phyloP scores from a whole-genome alignment of 345 rosid species.

The Rhizophora mangle region DNA sequence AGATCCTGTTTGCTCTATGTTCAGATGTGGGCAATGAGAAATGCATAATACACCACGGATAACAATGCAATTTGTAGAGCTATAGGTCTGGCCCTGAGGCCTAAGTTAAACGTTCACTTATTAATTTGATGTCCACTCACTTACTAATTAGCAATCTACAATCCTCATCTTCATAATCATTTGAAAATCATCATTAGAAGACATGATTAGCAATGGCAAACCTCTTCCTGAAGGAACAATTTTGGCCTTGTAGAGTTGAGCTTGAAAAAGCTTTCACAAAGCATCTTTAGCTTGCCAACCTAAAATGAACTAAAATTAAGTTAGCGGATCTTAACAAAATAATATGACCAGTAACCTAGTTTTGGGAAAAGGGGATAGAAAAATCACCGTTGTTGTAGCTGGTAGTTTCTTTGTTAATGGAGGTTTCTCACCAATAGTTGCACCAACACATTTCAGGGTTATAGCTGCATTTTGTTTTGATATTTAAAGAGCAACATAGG shows the following conservation, averaged over 20 bases:
- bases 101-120: no score
- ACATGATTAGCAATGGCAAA: constrained; percentile 13
- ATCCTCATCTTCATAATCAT: neutral
- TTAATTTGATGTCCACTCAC: no score
- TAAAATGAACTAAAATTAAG: constrained; percentile 19
- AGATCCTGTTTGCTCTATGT: no score
- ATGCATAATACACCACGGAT: no score
- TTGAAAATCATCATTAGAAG: neutral
- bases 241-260: constrained; percentile 55
- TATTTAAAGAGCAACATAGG: neutral
- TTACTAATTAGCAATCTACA: neutral
- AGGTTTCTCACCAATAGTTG: constrained; percentile 83
- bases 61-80: no score
- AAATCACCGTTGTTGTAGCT: constrained; percentile 66
- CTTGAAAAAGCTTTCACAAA: constrained; percentile 77
- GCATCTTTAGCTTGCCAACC: constrained; percentile 82
- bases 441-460: constrained; percentile 73
- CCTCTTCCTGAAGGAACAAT: constrained; percentile 74
- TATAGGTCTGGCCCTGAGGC: neutral
- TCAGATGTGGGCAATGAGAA: no score
- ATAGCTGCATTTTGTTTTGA: constrained; percentile 54
- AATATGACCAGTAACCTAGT: neutral
- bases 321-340: neutral
- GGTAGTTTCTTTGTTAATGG: constrained; percentile 75
- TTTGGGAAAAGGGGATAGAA: constrained; percentile 12